Percentiles rank a stretch among this genome's conserved stretches.
Evolutionary conservation across 192 early-diverging fungal species (phyloP).

Genomic region (Mortierella claussenii): DNA sequence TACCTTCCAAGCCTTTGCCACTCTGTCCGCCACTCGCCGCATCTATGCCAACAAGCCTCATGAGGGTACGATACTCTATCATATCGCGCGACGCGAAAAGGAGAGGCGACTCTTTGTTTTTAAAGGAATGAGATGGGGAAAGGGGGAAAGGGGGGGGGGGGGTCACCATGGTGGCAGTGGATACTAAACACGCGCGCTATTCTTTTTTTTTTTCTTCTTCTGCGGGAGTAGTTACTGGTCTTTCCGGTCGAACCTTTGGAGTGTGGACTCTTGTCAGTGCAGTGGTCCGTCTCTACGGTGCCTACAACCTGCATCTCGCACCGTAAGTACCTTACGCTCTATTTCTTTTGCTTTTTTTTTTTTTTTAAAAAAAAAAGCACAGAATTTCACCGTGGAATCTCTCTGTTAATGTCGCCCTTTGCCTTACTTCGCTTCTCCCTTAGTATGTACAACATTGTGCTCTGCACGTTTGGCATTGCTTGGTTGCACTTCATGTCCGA

Average conservation of each 20-base stretch:
- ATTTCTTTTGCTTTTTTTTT: no score
- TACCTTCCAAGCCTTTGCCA: conserved; percentile 84
- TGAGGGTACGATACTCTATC: conserved; percentile 58
- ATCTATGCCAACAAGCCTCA: conserved; percentile 77
- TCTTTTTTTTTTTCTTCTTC: no score
- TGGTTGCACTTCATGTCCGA: conserved; percentile 76
- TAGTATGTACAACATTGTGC: conserved; percentile 64
- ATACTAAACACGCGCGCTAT: no score
- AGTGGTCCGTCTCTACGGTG: conserved; percentile 85
- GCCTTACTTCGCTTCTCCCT: background rate
- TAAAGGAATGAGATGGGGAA: no score
- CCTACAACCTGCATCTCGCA: conserved; percentile 82
- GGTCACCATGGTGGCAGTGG: no score
- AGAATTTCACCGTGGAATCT: background rate
- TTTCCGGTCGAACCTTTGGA: conserved; percentile 87
- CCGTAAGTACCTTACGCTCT: no score
- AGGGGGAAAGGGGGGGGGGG: no score
- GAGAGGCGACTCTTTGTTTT: background rate
- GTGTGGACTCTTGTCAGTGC: conserved; percentile 88
- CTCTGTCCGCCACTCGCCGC: conserved; percentile 76
- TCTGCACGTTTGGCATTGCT: conserved; percentile 80
- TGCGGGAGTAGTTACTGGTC: conserved; percentile 83
- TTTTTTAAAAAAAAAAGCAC: background rate
- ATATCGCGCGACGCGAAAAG: background rate
- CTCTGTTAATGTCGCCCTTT: background rate